phyloP scores from a whole-genome alignment of 371 early-diverging fungal genomes.

The Mortierella sp. region DNA sequence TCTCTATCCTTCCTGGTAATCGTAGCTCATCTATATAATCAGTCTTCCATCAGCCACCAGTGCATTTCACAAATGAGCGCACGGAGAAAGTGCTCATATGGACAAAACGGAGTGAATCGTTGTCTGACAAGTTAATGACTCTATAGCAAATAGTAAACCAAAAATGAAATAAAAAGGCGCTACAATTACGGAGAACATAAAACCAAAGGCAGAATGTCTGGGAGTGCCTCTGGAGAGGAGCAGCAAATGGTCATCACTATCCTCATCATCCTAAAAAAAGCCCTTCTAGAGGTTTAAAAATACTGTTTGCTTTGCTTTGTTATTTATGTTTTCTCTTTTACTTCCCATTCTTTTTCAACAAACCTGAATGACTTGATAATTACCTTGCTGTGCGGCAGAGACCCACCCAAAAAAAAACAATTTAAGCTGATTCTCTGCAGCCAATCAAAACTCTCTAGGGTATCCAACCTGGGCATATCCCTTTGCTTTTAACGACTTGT shows the following conservation, averaged over 20 bases:
- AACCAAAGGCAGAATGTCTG: not conserved
- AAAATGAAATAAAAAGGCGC: not conserved
- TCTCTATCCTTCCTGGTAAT: not conserved
- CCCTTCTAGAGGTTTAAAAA: not conserved
- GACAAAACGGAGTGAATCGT: too few species aligned
- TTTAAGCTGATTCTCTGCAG: too few species aligned
- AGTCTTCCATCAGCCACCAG: not conserved
- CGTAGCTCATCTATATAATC: not conserved
- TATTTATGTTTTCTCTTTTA: not conserved
- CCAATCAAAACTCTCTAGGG: too few species aligned
- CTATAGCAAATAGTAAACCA: too few species aligned
- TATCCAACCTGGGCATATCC: not conserved
- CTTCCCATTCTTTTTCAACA: not conserved
- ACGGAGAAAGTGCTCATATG: not conserved
- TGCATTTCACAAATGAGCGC: not conserved
- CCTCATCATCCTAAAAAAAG: conserved; percentile 20
- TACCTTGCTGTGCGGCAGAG: not conserved
- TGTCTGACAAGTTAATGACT: too few species aligned
- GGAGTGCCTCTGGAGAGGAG: not conserved
- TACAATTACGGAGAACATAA: not conserved
- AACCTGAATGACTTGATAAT: not conserved
- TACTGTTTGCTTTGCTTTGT: not conserved
- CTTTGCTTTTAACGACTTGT: not conserved
- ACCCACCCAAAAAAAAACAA: too few species aligned
- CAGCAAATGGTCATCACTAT: conserved; percentile 1